A percentile compares a stretch with the other conserved stretches of the same genome.
phyloP scores from a whole-genome alignment of 306 rosid genomes.

The Purshia tridentata region DNA sequence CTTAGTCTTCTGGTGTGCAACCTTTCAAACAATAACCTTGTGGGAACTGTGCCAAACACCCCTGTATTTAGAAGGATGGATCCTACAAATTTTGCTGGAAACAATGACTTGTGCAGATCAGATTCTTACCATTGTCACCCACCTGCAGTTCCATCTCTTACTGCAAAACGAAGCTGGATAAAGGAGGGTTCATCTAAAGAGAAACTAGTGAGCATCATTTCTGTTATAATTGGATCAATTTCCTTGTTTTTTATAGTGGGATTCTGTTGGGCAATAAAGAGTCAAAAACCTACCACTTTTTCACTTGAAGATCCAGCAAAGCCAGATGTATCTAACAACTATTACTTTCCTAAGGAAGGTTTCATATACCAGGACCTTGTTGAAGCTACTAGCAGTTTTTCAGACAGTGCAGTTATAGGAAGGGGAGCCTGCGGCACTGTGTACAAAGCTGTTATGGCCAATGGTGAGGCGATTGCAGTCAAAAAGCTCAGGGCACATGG shows the following conservation, averaged over 20 bases:
- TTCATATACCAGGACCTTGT: constrained; percentile 77
- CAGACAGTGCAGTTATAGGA: constrained; percentile 59
- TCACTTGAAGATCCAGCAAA: constrained; percentile 46
- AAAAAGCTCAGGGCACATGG: constrained; percentile 73
- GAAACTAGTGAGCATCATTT: constrained; percentile 55
- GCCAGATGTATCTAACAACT: constrained; percentile 50
- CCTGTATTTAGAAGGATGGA: constrained; percentile 70
- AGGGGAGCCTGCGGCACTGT: constrained; percentile 93
- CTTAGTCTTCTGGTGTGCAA: constrained; percentile 66
- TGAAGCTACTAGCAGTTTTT: constrained; percentile 72
- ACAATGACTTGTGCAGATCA: constrained; percentile 63
- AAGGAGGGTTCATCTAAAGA: constrained; percentile 46
- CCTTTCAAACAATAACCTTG: constrained; percentile 72
- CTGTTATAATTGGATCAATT: constrained; percentile 48
- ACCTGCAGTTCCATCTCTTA: constrained; percentile 32
- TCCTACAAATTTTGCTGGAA: constrained; percentile 65
- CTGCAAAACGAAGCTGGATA: constrained; percentile 44
- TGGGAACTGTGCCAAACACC: constrained; percentile 71
- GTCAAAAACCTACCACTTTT: constrained; percentile 38
- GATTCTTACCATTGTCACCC: constrained; percentile 49
- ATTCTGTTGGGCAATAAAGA: constrained; percentile 51
- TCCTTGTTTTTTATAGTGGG: constrained; percentile 54
- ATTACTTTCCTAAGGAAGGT: constrained; percentile 82
- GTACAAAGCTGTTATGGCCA: constrained; percentile 70
- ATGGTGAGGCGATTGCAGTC: constrained; percentile 70